Conservation (phyloP, 495 filamentous ascomycete species). For the Xylaria castorea region DNA sequence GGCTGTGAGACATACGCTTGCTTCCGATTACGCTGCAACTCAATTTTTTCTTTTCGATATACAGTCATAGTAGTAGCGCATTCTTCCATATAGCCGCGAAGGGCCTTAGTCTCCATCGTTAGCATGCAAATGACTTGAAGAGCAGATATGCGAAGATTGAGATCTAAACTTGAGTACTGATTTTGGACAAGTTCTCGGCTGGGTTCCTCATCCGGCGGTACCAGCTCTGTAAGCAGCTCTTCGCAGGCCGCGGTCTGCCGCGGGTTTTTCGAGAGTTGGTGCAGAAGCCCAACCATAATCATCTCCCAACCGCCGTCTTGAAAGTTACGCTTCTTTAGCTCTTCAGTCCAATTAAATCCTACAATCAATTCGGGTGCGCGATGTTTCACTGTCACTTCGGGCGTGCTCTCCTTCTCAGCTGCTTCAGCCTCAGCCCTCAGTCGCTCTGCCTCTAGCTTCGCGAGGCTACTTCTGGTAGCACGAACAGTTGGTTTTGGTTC, state of each 20-base stretch:
- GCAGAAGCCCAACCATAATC: slow-evolving; percentile 84
- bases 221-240: slow-evolving; percentile 76
- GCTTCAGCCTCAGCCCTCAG: slow-evolving; percentile 61
- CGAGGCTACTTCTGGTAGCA: slow-evolving; percentile 83
- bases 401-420: slow-evolving; percentile 49
- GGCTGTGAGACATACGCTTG: slow-evolving; percentile 68
- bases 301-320: slow-evolving; percentile 89
- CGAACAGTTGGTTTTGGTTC: slow-evolving; percentile 68
- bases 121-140: slow-evolving; percentile 89
- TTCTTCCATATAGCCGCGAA: slow-evolving; percentile 87
- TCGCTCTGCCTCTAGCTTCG: slow-evolving; percentile 76
- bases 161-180: slow-evolving; percentile 75
- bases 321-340: slow-evolving; percentile 83
- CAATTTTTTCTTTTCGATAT: slow-evolving; percentile 93
- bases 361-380: slow-evolving; percentile 80
- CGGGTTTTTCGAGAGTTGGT: slow-evolving; percentile 81
- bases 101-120: slow-evolving; percentile 81
- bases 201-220: slow-evolving; percentile 75
- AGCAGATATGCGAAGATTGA: slow-evolving; percentile 81
- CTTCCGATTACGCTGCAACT: slow-evolving; percentile 84
- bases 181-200: slow-evolving; percentile 71
- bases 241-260: slow-evolving; percentile 75
- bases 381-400: slow-evolving; percentile 59
- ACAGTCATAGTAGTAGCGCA: slow-evolving; percentile 91
- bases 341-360: slow-evolving; percentile 82